Conservation (phyloP, 164 flowering plant species). For the Piper betle region DNA sequence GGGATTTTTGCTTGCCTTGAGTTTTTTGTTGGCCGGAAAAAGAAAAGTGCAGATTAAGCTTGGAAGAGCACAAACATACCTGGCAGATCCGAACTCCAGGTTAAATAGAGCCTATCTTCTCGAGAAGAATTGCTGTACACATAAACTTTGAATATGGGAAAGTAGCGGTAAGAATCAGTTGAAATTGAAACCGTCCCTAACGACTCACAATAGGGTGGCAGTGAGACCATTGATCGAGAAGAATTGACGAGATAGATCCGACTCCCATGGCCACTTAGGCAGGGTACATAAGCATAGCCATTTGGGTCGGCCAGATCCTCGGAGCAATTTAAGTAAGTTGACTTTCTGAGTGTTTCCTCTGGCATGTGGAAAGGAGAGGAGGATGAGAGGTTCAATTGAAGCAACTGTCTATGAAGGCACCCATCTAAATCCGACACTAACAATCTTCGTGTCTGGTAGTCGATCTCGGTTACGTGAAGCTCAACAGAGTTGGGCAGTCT, state of each 20-base stretch:
- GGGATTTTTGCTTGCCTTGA: too few relatives aligned
- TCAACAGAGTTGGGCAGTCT: background rate
- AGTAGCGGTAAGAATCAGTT: background rate
- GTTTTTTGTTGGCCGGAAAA: too few relatives aligned
- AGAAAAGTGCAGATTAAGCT: background rate
- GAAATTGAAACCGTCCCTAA: background rate
- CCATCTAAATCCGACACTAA: background rate
- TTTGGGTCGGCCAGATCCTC: background rate
- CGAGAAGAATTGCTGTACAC: background rate
- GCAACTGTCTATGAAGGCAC: constrained; percentile 1
- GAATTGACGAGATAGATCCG: background rate
- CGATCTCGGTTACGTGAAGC: background rate
- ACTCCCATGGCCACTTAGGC: background rate
- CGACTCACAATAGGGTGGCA: background rate
- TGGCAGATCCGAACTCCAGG: background rate
- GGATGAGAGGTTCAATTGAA: background rate
- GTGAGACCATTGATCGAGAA: background rate
- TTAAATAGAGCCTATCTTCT: background rate
- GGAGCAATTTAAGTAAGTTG: background rate
- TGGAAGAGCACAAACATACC: background rate
- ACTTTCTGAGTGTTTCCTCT: background rate
- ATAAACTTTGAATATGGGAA: background rate
- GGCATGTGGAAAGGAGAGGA: background rate
- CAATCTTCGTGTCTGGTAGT: background rate
- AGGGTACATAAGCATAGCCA: background rate